phyloP scores from a whole-genome alignment of 257 asterid genomes.

The Nicotiana noctiflora region DNA sequence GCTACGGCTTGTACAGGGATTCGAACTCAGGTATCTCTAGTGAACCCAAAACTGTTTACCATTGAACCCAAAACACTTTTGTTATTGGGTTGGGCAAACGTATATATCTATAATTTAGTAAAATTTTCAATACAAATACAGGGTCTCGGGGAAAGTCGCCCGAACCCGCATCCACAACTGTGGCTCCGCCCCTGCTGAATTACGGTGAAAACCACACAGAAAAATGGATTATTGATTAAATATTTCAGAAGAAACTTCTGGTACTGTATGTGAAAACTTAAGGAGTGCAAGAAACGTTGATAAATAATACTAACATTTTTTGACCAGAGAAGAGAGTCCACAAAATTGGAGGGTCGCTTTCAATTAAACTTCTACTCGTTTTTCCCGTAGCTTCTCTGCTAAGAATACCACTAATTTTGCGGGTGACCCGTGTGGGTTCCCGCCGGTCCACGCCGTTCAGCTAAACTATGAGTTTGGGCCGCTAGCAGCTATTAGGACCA shows the following conservation, averaged over 20 bases:
- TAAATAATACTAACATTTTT: not conserved
- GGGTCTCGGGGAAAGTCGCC: too few relatives aligned
- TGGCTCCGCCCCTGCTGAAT: too few relatives aligned
- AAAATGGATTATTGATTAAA: not conserved
- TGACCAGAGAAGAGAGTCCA: not conserved
- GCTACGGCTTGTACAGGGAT: too few relatives aligned
- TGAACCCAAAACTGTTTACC: too few relatives aligned
- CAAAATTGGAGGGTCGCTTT: not conserved
- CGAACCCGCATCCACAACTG: too few relatives aligned
- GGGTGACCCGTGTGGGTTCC: conserved; percentile 3
- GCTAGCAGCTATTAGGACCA: too few relatives aligned
- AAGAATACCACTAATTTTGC: not conserved
- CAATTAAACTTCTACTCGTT: not conserved
- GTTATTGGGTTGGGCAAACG: too few relatives aligned
- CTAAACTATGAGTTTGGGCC: not conserved
- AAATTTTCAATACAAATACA: too few relatives aligned
- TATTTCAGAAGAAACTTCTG: not conserved
- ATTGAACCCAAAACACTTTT: too few relatives aligned
- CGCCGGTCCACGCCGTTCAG: not conserved
- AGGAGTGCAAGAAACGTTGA: not conserved
- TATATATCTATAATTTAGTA: too few relatives aligned
- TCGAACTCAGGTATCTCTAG: too few relatives aligned
- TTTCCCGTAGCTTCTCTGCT: conserved; percentile 4
- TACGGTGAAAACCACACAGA: not conserved
- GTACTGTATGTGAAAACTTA: not conserved